Conservation (phyloP, 2,329 filamentous ascomycete genomes). For the Zopfia rhizophila region DNA sequence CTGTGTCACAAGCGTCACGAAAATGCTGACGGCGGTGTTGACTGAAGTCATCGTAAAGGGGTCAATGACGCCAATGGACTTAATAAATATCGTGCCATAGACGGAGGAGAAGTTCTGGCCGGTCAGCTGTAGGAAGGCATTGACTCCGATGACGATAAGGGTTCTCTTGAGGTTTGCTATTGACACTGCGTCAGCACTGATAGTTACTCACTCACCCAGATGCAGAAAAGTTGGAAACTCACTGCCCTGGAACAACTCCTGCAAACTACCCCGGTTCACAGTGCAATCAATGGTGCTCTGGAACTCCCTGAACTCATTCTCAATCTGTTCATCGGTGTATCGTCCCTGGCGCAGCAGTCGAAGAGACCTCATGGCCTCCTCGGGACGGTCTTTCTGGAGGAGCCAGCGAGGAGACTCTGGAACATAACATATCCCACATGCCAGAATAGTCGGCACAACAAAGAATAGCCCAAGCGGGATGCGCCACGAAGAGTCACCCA, state of each 20-base stretch:
- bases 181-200: not conserved
- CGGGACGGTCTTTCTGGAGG: conserved; percentile 49
- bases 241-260: conserved; percentile 13
- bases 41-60: conserved; percentile 20
- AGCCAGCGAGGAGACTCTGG: conserved; percentile 47
- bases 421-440: conserved; percentile 44
- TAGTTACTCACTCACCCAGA: too few species aligned
- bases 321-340: conserved; percentile 15
- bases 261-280: conserved; percentile 23
- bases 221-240: not conserved
- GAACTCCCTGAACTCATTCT: conserved; percentile 14
- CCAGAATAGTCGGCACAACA: conserved; percentile 12
- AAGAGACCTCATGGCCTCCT: conserved; percentile 53
- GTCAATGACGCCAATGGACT: conserved; percentile 19
- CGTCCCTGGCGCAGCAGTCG: conserved; percentile 12
- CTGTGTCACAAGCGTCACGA: conserved; percentile 8
- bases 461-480: conserved; percentile 18
- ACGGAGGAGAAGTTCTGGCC: conserved; percentile 25
- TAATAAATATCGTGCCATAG: conserved; percentile 31
- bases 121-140: conserved; percentile 25
- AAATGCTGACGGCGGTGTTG: conserved; percentile 12
- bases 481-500: conserved; percentile 9
- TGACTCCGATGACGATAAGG: conserved; percentile 14
- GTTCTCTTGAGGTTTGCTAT: conserved; percentile 18
- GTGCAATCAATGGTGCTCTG: conserved; percentile 13